Evolutionary conservation across 495 filamentous ascomycete genomes (phyloP).

Genomic region (Hypoxylon rickii): DNA sequence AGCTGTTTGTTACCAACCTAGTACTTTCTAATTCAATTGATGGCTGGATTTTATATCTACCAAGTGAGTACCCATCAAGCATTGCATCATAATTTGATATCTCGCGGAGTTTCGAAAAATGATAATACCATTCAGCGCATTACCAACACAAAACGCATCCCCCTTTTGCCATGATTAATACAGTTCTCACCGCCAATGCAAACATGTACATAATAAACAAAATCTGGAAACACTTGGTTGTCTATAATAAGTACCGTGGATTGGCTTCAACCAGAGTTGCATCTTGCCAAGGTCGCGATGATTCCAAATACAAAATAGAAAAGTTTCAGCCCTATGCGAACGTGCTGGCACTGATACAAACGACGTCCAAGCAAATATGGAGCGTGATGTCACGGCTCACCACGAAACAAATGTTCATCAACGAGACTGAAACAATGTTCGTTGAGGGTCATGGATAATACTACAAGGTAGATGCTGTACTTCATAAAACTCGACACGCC

Average conservation of each 20-base stretch:
- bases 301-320: not conserved
- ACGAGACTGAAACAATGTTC: slow-evolving; percentile 14
- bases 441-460: slow-evolving; percentile 1
- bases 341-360: slow-evolving; percentile 17
- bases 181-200: too few relatives aligned
- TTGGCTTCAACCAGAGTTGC: not conserved
- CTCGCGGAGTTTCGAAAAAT: too few relatives aligned
- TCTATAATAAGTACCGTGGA: not conserved
- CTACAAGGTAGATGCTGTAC: not conserved
- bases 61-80: too few relatives aligned
- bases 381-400: slow-evolving; percentile 4
- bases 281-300: not conserved
- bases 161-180: too few relatives aligned
- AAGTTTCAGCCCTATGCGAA: slow-evolving; percentile 21
- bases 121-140: too few relatives aligned
- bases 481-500: too few relatives aligned
- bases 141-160: too few relatives aligned
- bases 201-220: too few relatives aligned
- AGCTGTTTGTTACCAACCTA: not conserved
- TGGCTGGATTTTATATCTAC: not conserved
- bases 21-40: slow-evolving; percentile 1
- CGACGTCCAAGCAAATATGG: slow-evolving; percentile 15
- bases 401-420: not conserved
- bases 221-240: too few relatives aligned
- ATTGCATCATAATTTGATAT: too few relatives aligned